Evolutionary conservation across 768 basidiomycete species (phyloP).

Genomic region (Leccinellum luteum): DNA sequence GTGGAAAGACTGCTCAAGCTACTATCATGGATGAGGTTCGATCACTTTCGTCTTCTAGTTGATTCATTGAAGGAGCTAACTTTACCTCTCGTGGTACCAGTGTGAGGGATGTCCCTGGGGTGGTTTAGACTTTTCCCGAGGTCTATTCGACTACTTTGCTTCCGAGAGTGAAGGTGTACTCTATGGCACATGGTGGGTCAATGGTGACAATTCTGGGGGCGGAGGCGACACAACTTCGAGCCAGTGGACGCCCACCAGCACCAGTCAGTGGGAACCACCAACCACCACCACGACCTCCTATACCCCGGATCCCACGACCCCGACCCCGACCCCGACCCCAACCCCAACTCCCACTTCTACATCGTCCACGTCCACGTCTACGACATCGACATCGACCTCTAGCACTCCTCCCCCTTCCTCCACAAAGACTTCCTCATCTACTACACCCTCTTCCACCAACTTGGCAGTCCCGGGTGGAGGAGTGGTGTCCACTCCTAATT

Average conservation of each 20-base stretch:
- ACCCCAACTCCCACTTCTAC: slow-evolving; percentile 15
- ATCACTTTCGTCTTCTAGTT: background rate
- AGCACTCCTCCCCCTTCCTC: slow-evolving; percentile 10
- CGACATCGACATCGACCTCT: slow-evolving; percentile 11
- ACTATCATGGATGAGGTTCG: slow-evolving; percentile 61
- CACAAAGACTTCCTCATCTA: slow-evolving; percentile 15
- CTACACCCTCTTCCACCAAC: slow-evolving; percentile 24
- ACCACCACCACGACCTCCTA: slow-evolving; percentile 21
- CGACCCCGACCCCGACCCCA: slow-evolving; percentile 17
- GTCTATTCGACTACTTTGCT: slow-evolving; percentile 66
- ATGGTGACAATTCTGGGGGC: slow-evolving; percentile 35
- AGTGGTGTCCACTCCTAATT: slow-evolving; percentile 31
- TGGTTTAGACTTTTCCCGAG: slow-evolving; percentile 66
- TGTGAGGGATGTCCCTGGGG: slow-evolving; percentile 65
- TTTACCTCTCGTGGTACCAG: slow-evolving; percentile 27
- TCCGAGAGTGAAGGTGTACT: slow-evolving; percentile 48
- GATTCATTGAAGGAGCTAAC: slow-evolving; percentile 2
- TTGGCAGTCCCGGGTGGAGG: slow-evolving; percentile 24
- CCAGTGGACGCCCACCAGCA: slow-evolving; percentile 12
- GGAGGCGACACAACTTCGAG: slow-evolving; percentile 11
- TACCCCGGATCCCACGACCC: slow-evolving; percentile 13
- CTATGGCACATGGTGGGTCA: slow-evolving; percentile 59
- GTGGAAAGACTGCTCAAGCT: slow-evolving; percentile 58
- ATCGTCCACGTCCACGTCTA: slow-evolving; percentile 30
- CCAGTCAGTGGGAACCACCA: slow-evolving; percentile 15